These are phyloP conservation scores for Elaeagnus macrophylla DNA, from an alignment of 306 rosid species.

Conservation along the genomic window DNA sequence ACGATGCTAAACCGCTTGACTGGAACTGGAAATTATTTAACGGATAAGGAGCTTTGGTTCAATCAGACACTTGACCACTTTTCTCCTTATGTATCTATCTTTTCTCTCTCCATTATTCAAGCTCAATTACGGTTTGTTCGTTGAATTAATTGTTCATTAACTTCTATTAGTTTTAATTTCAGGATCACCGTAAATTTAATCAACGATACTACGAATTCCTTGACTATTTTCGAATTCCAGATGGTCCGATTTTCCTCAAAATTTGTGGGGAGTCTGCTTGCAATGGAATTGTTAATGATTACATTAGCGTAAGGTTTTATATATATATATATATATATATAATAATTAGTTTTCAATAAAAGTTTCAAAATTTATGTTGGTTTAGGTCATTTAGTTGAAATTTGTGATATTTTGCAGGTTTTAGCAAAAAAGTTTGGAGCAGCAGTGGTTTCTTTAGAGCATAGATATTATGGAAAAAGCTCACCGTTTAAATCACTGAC, in stretches of 20 bases:
- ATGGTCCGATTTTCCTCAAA: slow-evolving; percentile 67
- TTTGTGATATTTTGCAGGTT: slow-evolving; percentile 39
- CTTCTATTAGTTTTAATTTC: slow-evolving; percentile 7
- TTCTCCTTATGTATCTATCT: slow-evolving; percentile 48
- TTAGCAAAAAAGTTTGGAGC: slow-evolving; percentile 93
- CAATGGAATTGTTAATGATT: slow-evolving; percentile 63
- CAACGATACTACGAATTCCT: slow-evolving; percentile 88
- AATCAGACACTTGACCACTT: slow-evolving; percentile 75
- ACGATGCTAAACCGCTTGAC: slow-evolving; percentile 29
- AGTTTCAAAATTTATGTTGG: neutral
- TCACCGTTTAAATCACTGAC: slow-evolving; percentile 58
- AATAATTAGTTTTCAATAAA: neutral
- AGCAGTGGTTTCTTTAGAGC: slow-evolving; percentile 88
- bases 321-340: no score
- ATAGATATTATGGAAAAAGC: slow-evolving; percentile 91
- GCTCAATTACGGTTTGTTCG: neutral
- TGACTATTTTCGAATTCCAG: slow-evolving; percentile 61
- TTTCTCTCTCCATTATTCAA: neutral
- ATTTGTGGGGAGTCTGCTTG: slow-evolving; percentile 72
- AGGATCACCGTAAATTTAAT: slow-evolving; percentile 65
- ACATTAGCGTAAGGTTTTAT: slow-evolving; percentile 44
- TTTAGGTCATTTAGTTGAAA: neutral
- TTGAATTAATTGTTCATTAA: neutral
- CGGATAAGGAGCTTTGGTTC: slow-evolving; percentile 52
- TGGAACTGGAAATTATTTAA: slow-evolving; percentile 29